Evolutionary conservation across 1,139 yeast genomes (phyloP), one percentile per base, ranked within the genome.

Genomic region (Suhomyces wounanorum): DNA sequence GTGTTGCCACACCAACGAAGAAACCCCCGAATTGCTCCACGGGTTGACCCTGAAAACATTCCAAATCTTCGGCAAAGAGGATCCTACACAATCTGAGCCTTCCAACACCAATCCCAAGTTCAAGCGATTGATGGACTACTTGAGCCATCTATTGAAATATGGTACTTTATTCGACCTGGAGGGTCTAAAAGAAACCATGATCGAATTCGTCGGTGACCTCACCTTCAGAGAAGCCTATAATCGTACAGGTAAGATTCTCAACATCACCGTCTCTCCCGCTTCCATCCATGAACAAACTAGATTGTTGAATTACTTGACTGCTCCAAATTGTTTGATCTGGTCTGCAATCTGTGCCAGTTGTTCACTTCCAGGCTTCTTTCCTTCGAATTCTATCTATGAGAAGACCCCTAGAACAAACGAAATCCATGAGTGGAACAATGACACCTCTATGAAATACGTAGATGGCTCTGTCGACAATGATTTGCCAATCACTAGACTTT

Each of bases 311-410:
- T 75, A 77, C 59, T 63, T 76, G 50, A 77, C 82, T 1, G 82
- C 81, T 1, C 82, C 82, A 0, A 73, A 77, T 56, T 77, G 81
- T 62, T 66, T 77, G 47, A 73, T 82, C 40, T 81, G 86, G 83
- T 89, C 97, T 0, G 99, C 98, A 0, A 97, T 94, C 1, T 91
- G 97, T 70, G 97, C 98, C 1, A 89, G 97, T 39, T 94, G 99
- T 67, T 86, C 98, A 0, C 79, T 94, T 23, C 99, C 99, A 0
- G 89, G 96, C 1, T 79, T 94, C 2, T 95, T 94, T 65, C 89
- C 96, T 0, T 86, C 96, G 0, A 85, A 91, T 28, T 85, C 94
- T 1, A 83, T 94, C 40, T 85, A 86, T 61, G 97, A 94, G 59
- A 91, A 90, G 67, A 85, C 88, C 59, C 83, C 88, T 1, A 75